phyloP scores from a whole-genome alignment of 2,329 filamentous ascomycete species.

The Botrytis hyacinthi region DNA sequence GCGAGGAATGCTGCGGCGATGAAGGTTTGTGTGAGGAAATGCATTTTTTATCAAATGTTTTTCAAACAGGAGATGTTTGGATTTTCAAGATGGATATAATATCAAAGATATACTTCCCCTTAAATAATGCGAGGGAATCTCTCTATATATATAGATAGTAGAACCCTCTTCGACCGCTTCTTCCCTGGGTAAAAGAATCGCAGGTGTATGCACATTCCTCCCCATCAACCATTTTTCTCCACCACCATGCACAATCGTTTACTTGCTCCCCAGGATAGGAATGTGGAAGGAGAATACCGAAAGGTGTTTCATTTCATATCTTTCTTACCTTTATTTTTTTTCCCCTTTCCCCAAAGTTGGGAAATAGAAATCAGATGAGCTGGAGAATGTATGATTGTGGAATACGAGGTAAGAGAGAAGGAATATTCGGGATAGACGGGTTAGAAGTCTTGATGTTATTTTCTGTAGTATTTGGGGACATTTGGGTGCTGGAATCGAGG shows the following conservation, averaged over 20 bases:
- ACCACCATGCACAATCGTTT: not conserved
- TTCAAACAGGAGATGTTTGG: not conserved
- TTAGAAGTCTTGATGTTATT: not conserved
- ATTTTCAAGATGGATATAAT: not conserved
- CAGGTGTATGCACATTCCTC: not conserved
- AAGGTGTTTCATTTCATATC: not conserved
- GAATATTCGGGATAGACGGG: not conserved
- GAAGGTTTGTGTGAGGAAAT: not conserved
- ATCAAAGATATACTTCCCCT: not conserved
- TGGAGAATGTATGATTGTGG: not conserved
- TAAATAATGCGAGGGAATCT: not conserved
- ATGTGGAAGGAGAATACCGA: not conserved
- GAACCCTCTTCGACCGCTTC: not conserved
- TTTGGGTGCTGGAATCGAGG: not conserved
- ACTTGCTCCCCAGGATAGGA: not conserved
- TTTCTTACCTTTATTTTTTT: not conserved
- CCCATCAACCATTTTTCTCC: not conserved
- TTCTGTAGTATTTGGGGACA: not conserved
- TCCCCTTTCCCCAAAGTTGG: not conserved
- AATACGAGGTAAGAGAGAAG: not conserved
- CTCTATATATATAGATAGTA: not conserved
- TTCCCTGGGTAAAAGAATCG: not conserved
- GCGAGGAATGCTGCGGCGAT: not conserved
- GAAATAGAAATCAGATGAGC: not conserved
- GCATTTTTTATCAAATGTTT: not conserved